Conservation (phyloP, 2,329 filamentous ascomycete species). For the Chrysosporium queenslandicum region DNA sequence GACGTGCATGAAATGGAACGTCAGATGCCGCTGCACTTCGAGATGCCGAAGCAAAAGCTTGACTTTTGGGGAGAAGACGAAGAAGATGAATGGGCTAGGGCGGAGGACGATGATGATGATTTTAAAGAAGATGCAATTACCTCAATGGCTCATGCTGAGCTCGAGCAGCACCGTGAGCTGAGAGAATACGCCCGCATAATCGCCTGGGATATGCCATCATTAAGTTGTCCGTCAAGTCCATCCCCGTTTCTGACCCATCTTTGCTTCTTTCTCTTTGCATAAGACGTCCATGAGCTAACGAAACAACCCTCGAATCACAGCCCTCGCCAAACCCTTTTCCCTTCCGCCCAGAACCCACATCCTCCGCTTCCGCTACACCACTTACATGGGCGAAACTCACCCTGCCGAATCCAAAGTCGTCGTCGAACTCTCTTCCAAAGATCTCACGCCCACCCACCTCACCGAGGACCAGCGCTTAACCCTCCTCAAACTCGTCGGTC, state of each 20-base stretch:
- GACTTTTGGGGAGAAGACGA: conserved; percentile 40
- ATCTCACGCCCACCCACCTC: conserved; percentile 53
- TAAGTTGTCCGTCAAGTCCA: conserved; percentile 60
- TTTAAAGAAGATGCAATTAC: conserved; percentile 62
- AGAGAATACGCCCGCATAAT: conserved; percentile 78
- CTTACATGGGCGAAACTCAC: conserved; percentile 88
- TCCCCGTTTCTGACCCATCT: neutral
- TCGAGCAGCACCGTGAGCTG: conserved; percentile 79
- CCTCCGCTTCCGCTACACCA: conserved; percentile 91
- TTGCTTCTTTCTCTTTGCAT: neutral
- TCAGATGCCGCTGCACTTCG: conserved; percentile 24
- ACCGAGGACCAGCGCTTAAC: conserved; percentile 61
- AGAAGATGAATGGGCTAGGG: conserved; percentile 35
- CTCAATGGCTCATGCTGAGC: conserved; percentile 69
- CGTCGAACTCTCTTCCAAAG: conserved; percentile 69
- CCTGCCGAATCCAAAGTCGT: conserved; percentile 90
- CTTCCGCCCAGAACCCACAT: conserved; percentile 55
- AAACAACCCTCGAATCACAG: conserved; percentile 38
- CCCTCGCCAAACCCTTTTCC: conserved; percentile 73
- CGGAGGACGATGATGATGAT: conserved; percentile 47
- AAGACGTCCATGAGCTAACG: neutral
- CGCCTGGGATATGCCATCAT: conserved; percentile 90
- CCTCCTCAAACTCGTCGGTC: conserved; percentile 74
- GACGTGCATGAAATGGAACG: conserved; percentile 25
- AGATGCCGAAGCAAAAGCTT: conserved; percentile 21